These are phyloP conservation scores for Apiotrichum gracile DNA, from an alignment of 1,284 basidiomycete genomes.

Conservation along the genomic window DNA sequence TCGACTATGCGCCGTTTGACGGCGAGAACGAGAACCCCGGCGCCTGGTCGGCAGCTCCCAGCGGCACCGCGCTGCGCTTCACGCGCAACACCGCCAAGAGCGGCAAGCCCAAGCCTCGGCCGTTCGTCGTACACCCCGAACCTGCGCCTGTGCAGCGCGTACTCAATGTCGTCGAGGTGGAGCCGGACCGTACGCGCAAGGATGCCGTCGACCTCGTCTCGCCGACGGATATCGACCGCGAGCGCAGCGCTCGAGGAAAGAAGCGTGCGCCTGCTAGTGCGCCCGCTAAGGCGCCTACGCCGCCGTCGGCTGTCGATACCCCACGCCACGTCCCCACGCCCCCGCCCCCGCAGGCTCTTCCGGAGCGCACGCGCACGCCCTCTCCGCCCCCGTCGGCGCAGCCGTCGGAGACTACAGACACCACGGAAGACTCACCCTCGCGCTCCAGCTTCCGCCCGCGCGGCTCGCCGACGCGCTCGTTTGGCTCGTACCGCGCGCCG, in stretches of 20 bases:
- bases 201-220: conserved; percentile 15
- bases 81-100: not conserved
- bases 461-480: not conserved
- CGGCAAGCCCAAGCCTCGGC: not conserved
- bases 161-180: not conserved
- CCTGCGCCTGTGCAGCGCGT: not conserved
- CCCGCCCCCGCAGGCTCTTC: no score
- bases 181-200: not conserved
- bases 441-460: not conserved
- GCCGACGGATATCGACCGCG: not conserved
- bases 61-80: conserved; percentile 2
- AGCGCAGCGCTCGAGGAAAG: not conserved
- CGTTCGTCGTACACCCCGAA: not conserved
- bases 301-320: no score
- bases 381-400: no score
- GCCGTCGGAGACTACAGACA: no score
- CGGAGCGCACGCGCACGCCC: no score
- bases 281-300: not conserved
- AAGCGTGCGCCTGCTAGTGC: no score
- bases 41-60: conserved; percentile 4
- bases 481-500: conserved; percentile 6
- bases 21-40: conserved; percentile 14
- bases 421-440: no score
- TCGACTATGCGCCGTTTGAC: conserved; percentile 11
- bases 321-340: no score